phyloP scores from a whole-genome alignment of 2,329 filamentous ascomycete species.

The Pseudohalonectria lignicola region DNA sequence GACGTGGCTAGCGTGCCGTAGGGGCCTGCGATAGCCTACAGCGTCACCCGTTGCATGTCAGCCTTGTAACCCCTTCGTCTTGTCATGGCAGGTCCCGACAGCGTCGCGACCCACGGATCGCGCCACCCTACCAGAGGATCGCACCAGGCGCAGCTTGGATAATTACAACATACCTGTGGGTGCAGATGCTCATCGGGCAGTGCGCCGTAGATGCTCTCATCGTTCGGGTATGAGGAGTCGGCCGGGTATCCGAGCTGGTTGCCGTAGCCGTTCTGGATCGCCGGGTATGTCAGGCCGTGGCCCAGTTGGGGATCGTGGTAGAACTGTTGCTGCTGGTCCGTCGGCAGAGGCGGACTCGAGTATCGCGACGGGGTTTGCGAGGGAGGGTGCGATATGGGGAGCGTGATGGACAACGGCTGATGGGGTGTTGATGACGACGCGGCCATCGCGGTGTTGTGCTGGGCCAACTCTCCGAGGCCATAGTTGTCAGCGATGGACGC shows the following conservation, averaged over 20 bases:
- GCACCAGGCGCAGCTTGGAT: too few species aligned
- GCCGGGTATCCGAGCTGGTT: not conserved
- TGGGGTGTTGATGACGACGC: conserved; percentile 16
- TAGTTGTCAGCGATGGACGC: conserved; percentile 26
- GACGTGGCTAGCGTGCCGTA: conserved; percentile 42
- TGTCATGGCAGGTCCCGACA: too few species aligned
- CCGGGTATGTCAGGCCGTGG: conserved; percentile 12
- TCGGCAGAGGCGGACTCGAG: conserved; percentile 24
- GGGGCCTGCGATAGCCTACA: too few species aligned
- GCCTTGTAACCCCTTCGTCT: too few species aligned
- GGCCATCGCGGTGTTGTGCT: conserved; percentile 26
- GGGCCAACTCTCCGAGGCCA: conserved; percentile 30
- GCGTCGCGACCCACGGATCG: too few species aligned
- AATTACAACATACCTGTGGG: too few species aligned
- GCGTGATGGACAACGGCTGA: conserved; percentile 13
- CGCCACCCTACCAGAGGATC: too few species aligned
- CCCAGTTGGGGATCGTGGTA: too few species aligned
- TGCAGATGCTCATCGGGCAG: not conserved
- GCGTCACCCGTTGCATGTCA: too few species aligned
- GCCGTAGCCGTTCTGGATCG: conserved; percentile 14
- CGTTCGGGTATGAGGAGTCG: not conserved
- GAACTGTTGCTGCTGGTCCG: too few species aligned
- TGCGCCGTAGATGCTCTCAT: not conserved
- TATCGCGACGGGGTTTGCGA: conserved; percentile 25
- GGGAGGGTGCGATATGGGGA: conserved; percentile 16